These are phyloP conservation scores for Flaveria brownii DNA, from an alignment of 129 eudicot genomes.

Conservation along the genomic window DNA sequence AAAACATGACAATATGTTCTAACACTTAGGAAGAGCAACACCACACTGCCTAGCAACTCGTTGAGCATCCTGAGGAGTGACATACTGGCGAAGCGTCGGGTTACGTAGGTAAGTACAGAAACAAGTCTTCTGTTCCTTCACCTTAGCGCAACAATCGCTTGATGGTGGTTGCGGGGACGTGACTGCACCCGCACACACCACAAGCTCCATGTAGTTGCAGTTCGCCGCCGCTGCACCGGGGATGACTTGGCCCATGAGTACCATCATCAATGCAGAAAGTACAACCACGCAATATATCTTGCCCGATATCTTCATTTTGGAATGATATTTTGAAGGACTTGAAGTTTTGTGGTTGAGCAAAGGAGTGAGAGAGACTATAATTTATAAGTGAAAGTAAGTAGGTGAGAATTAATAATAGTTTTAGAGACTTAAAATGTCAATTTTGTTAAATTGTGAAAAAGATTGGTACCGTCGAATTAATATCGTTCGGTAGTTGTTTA, in stretches of 20 bases:
- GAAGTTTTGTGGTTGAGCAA: constrained; percentile 22
- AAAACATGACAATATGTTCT: not conserved
- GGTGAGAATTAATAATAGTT: constrained; percentile 32
- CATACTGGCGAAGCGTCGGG: constrained; percentile 30
- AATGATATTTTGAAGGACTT: not conserved
- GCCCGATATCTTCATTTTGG: constrained; percentile 24
- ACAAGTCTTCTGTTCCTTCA: constrained; percentile 29
- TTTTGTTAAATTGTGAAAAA: not conserved
- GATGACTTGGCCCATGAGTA: constrained; percentile 23
- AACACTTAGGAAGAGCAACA: constrained; percentile 25
- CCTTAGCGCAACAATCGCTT: constrained; percentile 21
- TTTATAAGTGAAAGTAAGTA: constrained; percentile 27
- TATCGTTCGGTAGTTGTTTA: not conserved
- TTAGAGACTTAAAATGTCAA: constrained; percentile 11
- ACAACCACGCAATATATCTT: constrained; percentile 15
- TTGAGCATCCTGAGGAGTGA: constrained; percentile 32
- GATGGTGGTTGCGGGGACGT: constrained; percentile 33
- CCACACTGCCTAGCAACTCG: constrained; percentile 37
- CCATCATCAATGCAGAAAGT: constrained; percentile 27
- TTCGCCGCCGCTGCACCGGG: constrained; percentile 5
- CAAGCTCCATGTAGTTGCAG: constrained; percentile 35
- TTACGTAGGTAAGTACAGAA: constrained; percentile 29
- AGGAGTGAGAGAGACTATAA: not conserved
- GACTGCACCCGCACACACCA: constrained; percentile 35
- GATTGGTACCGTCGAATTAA: constrained; percentile 20